phyloP scores from a whole-genome alignment of 2,329 filamentous ascomycete species.

The Xylariomycetidae sp. region DNA sequence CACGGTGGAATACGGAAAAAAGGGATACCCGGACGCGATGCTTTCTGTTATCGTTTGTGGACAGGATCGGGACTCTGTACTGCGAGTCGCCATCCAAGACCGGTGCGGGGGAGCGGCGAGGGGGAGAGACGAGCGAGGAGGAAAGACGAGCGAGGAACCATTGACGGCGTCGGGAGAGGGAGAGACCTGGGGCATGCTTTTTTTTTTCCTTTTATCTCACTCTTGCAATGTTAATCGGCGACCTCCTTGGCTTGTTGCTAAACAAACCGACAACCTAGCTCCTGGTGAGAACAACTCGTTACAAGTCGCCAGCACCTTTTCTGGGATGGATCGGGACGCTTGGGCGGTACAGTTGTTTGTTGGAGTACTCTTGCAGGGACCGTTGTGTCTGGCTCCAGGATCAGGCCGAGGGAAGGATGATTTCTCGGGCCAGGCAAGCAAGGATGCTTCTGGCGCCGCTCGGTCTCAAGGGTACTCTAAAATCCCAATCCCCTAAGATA shows the following conservation, averaged over 20 bases:
- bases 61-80: background rate
- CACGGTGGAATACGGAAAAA: slow-evolving; percentile 20
- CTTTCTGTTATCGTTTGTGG: slow-evolving; percentile 17
- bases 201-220: slow-evolving; percentile 10
- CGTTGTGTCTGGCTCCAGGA: slow-evolving; percentile 1
- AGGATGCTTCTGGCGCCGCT: too few relatives aligned
- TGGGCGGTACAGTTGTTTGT: slow-evolving; percentile 22
- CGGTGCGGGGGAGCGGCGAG: slow-evolving; percentile 2
- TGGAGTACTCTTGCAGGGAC: slow-evolving; percentile 8
- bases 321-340: slow-evolving; percentile 12
- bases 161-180: slow-evolving; percentile 25
- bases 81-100: background rate
- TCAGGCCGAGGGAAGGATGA: slow-evolving; percentile 1
- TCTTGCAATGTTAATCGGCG: slow-evolving; percentile 9
- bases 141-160: slow-evolving; percentile 17
- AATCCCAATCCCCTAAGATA: background rate
- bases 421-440: background rate
- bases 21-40: slow-evolving; percentile 25
- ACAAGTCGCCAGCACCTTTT: slow-evolving; percentile 15
- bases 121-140: slow-evolving; percentile 17
- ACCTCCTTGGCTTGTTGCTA: slow-evolving; percentile 18
- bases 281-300: slow-evolving; percentile 19
- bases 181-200: slow-evolving; percentile 21
- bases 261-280: too few relatives aligned
- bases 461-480: background rate